These are phyloP conservation scores for Picochlorum sp. DNA, from an alignment of 139 green algal genomes.

Conservation along the genomic window DNA sequence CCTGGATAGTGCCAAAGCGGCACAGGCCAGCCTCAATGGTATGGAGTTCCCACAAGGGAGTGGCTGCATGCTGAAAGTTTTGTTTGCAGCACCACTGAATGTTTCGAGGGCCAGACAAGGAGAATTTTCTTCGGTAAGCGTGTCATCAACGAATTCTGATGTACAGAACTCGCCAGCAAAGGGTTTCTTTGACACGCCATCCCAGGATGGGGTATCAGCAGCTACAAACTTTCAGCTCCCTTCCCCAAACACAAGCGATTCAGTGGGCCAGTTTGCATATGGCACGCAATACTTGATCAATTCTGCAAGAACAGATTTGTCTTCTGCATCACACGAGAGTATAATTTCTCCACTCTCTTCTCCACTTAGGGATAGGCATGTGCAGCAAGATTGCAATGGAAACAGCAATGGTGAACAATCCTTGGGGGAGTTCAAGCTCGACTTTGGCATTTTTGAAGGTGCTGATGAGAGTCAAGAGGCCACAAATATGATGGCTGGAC, in stretches of 20 bases:
- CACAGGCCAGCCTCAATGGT: conserved; percentile 69
- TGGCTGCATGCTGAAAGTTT: conserved; percentile 72
- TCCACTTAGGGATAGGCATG: background rate
- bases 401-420: background rate
- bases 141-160: background rate
- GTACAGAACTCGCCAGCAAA: background rate
- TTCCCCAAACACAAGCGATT: conserved; percentile 4
- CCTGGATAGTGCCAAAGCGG: conserved; percentile 50
- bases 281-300: background rate
- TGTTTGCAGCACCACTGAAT: conserved; percentile 44
- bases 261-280: background rate
- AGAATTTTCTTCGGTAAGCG: background rate
- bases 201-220: background rate
- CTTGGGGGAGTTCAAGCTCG: background rate
- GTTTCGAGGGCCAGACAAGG: background rate
- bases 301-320: conserved; percentile 10
- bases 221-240: conserved; percentile 6
- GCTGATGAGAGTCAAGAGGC: background rate
- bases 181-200: background rate
- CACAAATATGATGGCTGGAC: too few species aligned
- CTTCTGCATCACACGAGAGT: conserved; percentile 4
- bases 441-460: background rate
- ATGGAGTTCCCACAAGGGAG: conserved; percentile 70
- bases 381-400: background rate
- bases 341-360: conserved; percentile 7